Percentiles rank a stretch among this genome's conserved stretches.
phyloP scores from a whole-genome alignment of 2,329 filamentous ascomycete genomes.

The Nigrograna mackinnonii region DNA sequence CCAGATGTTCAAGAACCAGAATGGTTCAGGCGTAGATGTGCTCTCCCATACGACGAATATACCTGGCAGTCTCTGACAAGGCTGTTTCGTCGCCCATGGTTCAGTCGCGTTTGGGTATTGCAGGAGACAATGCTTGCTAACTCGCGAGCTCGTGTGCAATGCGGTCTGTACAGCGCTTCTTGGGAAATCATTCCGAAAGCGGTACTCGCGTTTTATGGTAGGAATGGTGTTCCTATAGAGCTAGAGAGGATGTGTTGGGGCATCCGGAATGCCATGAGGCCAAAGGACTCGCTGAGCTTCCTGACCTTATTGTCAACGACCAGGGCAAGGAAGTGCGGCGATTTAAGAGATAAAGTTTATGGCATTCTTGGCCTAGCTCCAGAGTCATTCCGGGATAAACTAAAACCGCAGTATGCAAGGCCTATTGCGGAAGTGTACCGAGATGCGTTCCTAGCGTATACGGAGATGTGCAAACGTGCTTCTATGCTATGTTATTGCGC shows the following conservation, averaged over 20 bases:
- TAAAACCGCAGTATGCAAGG: neutral
- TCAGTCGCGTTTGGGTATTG: neutral
- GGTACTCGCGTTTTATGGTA: too few relatives aligned
- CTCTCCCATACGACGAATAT: neutral
- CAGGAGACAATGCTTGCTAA: neutral
- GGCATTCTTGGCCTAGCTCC: neutral
- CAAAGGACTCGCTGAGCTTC: neutral
- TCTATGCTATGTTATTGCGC: neutral
- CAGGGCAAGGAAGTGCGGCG: neutral
- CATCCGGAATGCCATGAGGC: too few relatives aligned
- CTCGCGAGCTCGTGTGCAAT: neutral
- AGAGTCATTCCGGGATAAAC: neutral
- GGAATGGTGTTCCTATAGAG: too few relatives aligned
- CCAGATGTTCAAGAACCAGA: neutral
- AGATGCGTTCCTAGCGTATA: neutral
- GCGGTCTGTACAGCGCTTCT: neutral
- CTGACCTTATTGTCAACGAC: neutral
- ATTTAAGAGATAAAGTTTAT: neutral
- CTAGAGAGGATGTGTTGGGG: too few relatives aligned
- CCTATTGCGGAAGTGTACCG: neutral
- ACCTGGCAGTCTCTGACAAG: neutral
- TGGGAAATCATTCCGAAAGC: neutral
- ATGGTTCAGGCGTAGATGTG: too few relatives aligned
- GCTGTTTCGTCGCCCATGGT: neutral
- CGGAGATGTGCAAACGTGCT: neutral